Evolutionary conservation across 2,329 filamentous ascomycete species (phyloP).

Genomic region (Zalaria sp.): DNA sequence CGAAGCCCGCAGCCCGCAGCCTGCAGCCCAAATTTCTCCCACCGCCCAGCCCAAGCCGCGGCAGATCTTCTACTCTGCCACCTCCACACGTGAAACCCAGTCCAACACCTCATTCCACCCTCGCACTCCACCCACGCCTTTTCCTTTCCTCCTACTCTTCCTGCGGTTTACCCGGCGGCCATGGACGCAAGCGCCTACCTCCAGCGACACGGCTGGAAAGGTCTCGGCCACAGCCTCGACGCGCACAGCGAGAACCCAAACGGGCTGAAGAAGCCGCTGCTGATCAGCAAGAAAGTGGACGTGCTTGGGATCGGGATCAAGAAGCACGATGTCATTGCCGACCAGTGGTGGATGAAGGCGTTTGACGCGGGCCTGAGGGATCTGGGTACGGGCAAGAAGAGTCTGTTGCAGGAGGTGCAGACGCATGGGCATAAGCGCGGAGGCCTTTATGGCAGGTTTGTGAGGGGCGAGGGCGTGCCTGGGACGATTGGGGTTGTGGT

Average conservation of each 20-base stretch:
- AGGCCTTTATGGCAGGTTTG: constrained; percentile 72
- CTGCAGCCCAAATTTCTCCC: too few relatives aligned
- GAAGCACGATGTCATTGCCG: constrained; percentile 45
- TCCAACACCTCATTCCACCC: too few relatives aligned
- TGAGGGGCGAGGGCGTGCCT: constrained; percentile 61
- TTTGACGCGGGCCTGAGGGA: constrained; percentile 84
- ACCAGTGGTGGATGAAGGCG: constrained; percentile 95
- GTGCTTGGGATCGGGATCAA: constrained; percentile 70
- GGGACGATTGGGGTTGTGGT: constrained; percentile 44
- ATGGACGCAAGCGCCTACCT: constrained; percentile 84
- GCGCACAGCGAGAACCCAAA: constrained; percentile 59
- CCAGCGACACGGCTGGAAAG: constrained; percentile 77
- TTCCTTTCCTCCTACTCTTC: neutral
- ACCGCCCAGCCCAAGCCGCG: too few relatives aligned
- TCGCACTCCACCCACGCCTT: too few relatives aligned
- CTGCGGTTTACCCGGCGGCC: neutral
- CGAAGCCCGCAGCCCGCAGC: too few relatives aligned
- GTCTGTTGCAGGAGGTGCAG: constrained; percentile 33
- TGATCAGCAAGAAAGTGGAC: constrained; percentile 71
- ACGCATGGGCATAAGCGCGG: constrained; percentile 33
- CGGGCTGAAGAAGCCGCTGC: constrained; percentile 70
- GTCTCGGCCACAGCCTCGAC: constrained; percentile 77
- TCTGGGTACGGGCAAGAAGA: constrained; percentile 47
- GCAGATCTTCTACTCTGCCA: too few relatives aligned
- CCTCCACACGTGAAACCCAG: too few relatives aligned